Evolutionary conservation across 2,329 filamentous ascomycete genomes (phyloP).

Genomic region (Metarhizium humberi): DNA sequence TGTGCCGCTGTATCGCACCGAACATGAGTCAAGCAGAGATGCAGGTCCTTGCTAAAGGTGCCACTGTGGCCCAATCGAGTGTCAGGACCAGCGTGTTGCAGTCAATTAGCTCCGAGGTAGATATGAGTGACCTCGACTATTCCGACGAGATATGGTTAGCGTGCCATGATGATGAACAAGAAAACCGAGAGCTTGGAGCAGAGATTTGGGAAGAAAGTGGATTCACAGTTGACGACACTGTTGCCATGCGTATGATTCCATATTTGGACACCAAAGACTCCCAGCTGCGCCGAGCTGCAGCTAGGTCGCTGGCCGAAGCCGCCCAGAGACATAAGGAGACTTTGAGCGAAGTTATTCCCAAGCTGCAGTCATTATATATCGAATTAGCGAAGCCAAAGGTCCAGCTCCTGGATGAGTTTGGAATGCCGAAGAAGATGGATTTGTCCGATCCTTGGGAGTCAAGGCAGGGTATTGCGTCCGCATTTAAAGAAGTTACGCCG

Average conservation of each 20-base stretch:
- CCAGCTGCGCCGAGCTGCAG: conserved; percentile 75
- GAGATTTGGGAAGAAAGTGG: conserved; percentile 95
- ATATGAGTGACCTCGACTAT: conserved; percentile 78
- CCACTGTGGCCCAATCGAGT: conserved; percentile 67
- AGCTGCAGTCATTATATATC: conserved; percentile 62
- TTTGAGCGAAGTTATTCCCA: conserved; percentile 52
- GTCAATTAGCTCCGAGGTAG: conserved; percentile 82
- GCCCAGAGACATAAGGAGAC: conserved; percentile 50
- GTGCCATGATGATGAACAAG: conserved; percentile 80
- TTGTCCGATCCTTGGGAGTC: conserved; percentile 84
- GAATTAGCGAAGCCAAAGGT: conserved; percentile 74
- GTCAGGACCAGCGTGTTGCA: conserved; percentile 82
- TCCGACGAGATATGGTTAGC: conserved; percentile 91
- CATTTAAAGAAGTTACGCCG: conserved; percentile 72
- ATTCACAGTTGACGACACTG: conserved; percentile 57
- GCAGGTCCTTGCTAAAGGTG: conserved; percentile 63
- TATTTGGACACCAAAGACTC: conserved; percentile 74
- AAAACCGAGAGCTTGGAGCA: conserved; percentile 73
- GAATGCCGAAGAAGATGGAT: conserved; percentile 87
- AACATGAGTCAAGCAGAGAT: conserved; percentile 71
- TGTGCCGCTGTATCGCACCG: conserved; percentile 74
- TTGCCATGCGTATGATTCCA: conserved; percentile 59
- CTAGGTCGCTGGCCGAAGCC: conserved; percentile 70
- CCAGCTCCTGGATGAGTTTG: conserved; percentile 82
- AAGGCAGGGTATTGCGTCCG: conserved; percentile 78